Evolutionary conservation across 768 basidiomycete species (phyloP), one percentile per base, ranked within the genome.

Genomic region (Clitopilus passeckerianus): DNA sequence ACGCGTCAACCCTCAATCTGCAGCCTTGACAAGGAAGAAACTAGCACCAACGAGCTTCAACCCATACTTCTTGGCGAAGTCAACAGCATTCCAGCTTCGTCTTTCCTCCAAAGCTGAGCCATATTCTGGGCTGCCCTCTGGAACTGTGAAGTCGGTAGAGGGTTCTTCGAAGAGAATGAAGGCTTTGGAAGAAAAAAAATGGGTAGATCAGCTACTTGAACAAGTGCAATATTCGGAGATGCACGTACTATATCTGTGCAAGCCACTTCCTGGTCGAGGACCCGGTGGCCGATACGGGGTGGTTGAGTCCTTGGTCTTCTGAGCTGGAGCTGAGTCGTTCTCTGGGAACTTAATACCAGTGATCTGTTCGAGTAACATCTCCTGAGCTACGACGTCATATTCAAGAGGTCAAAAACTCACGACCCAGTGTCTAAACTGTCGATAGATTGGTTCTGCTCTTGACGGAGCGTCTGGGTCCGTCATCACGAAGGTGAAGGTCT

Each of bases 131-230:
- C 80, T 82, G 10, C 76, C 71, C 1, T 65, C 34, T 0, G 83
- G 80, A 20, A 87, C 71, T 1, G 52, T 60, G 59, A 84, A 73
- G 0, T 72, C 65, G 10, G 65, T 68, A 2, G 70, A 54, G 3
- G 86, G 86, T 63, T 89, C 87, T 63, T 83, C 75, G 65, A 84
- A 88, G 8, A 88, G 74, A 7, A 88, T 69, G 68, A 88, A 84
- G 12, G 77, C 86, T 75, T 52, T 27, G 54, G 1, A n/a, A n/a
- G n/a, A n/a, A 7, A 30, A 30, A 30, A 30, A 27, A 14, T 44
- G 18, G 35, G 35, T 23, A 46, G 20, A 60, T 14, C n/a, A 7
- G 34, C 34, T 44, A 24, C 18, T 20, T 43, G 57, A 5, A 6
- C 33, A 18, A 20, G 30, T 46, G 20, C 10, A 34, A 33, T 9